Percentiles rank a stretch among this genome's conserved stretches.
These are phyloP conservation scores for Diutina neorugosa DNA, from an alignment of 1,139 yeast genomes.

Conservation along the genomic window DNA sequence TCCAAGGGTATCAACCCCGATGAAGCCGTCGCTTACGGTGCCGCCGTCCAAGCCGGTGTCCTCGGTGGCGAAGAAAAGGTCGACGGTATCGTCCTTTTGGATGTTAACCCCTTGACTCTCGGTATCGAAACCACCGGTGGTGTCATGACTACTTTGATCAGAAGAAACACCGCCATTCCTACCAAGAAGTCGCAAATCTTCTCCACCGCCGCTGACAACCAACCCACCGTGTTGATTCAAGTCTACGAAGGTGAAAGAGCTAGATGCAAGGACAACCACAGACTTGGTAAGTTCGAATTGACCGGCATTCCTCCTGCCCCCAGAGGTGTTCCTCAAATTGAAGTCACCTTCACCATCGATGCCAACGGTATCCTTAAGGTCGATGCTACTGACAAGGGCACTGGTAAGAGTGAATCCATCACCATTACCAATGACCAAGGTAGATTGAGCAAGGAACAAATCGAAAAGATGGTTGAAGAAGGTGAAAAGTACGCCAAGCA, in stretches of 20 bases:
- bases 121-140: constrained; percentile 98
- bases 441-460: constrained; percentile 69
- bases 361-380: constrained; percentile 95
- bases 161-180: constrained; percentile 95
- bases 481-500: constrained; percentile 86
- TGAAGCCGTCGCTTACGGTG: constrained; percentile 5
- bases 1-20: constrained; percentile 5
- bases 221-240: constrained; percentile 92
- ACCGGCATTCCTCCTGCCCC: constrained; percentile 97
- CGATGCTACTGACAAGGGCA: constrained; percentile 89
- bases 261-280: constrained; percentile 87
- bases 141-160: constrained; percentile 93
- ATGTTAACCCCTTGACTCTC: constrained; percentile 87
- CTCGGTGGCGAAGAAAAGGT: constrained; percentile 4
- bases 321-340: constrained; percentile 96
- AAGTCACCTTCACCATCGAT: constrained; percentile 88
- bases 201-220: constrained; percentile 93
- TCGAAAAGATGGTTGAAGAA: constrained; percentile 90
- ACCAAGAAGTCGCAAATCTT: constrained; percentile 93
- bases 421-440: constrained; percentile 57
- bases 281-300: constrained; percentile 90
- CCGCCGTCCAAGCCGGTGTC: constrained; percentile 4
- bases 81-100: constrained; percentile 31
- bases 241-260: constrained; percentile 98
- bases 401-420: constrained; percentile 45